phyloP scores from a whole-genome alignment of 1,284 basidiomycete genomes.

The Trichosporon ovoides region DNA sequence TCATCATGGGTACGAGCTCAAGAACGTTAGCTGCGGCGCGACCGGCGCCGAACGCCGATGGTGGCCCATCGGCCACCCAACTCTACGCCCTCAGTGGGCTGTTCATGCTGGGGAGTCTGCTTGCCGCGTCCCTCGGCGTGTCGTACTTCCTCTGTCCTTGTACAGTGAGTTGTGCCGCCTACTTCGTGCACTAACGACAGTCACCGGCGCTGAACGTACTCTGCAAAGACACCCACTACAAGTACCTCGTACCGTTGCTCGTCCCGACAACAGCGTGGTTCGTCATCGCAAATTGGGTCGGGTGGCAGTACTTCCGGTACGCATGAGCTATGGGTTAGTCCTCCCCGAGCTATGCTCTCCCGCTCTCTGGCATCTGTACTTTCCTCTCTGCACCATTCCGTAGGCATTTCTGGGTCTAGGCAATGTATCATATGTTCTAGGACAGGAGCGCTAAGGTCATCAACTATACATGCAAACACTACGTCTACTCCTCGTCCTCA shows the following conservation, averaged over 20 bases:
- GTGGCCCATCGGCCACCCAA: neutral
- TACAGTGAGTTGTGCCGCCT: neutral
- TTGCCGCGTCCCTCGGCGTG: constrained; percentile 6
- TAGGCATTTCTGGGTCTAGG: neutral
- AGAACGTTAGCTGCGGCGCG: neutral
- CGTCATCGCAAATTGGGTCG: constrained; percentile 93
- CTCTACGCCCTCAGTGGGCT: constrained; percentile 7
- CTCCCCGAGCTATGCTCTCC: too few species aligned
- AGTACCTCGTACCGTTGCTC: constrained; percentile 72
- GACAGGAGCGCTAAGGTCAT: neutral
- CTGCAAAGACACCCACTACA: constrained; percentile 70
- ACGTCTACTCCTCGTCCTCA: constrained; percentile 26
- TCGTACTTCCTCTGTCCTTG: constrained; percentile 18
- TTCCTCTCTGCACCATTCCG: neutral
- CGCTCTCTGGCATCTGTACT: neutral
- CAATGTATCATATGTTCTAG: neutral
- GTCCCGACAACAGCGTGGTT: constrained; percentile 78
- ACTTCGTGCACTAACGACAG: neutral
- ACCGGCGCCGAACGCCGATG: neutral
- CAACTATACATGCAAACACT: constrained; percentile 13
- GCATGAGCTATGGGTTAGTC: constrained; percentile 46
- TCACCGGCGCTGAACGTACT: constrained; percentile 14
- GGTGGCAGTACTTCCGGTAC: constrained; percentile 89
- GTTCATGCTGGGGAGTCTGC: neutral
- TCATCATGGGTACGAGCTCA: too few species aligned